Base-by-base conservation (phyloP, 2,329 filamentous ascomycete genomes). In the Pseudogymnoascus sp. region DNA sequence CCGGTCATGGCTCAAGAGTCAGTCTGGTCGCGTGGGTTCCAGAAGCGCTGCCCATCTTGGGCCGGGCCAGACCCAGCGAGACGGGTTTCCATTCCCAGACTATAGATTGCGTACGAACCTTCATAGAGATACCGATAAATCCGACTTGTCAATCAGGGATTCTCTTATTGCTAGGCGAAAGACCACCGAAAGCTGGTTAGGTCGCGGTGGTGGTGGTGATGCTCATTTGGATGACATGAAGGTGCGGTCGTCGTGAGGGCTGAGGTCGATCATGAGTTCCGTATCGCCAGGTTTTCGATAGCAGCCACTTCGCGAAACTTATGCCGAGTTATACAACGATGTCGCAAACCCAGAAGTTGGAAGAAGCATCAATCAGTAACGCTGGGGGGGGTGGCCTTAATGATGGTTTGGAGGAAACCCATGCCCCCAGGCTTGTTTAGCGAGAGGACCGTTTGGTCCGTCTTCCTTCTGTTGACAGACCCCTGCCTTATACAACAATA, bases 221-320 rank as follows among this genome's bases (percentile, higher is more conserved):
- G 51, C 51, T 57, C 51, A 57, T 57, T 57, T 57, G 51, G 51
- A 57, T n/a, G 51, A 57, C 51, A 57, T 57, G 51, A 57, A 57
- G 51, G n/a, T 57, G 51, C 29, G 29, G 51, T 34, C 51, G 51
- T 57, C 26, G 51, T 34, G 51, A 57, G 29, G 51, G 29, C 16
- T 57, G 51, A 8, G 51, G 51, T 57, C 51, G 51, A 12, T 36
- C 51, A 57, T 57, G 51, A 4, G 51, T 57, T 57, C 51, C 51
- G 51, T 57, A 16, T 4, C 29, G 34, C 51, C 51, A 57, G 29
- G 29, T 18, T 14, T 57, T 57, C 29, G n/a, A 57, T 57, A 21
- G 29, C 51, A 57, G 14, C 51, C 51, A 57, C 51, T 34, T 57
- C 51, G 51, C 51, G 29, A 57, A 57, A 57, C 51, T 57, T 57